Base-by-base conservation (phyloP, 2,329 filamentous ascomycete species). In the Xylariaceae sp. region DNA sequence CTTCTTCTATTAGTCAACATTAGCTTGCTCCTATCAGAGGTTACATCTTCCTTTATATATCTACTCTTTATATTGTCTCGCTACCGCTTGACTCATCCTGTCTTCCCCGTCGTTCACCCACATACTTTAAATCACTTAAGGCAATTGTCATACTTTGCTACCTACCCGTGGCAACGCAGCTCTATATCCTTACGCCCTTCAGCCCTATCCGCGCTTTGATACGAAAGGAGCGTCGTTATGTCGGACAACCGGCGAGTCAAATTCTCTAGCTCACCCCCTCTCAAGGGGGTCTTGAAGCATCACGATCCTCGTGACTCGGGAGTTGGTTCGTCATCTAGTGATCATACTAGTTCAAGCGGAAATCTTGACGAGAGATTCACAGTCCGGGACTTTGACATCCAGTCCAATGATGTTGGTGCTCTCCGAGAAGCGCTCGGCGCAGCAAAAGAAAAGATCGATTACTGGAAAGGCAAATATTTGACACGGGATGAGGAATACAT, bases 311-410 rank as follows among this genome's bases (percentile, higher is more conserved):
- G 61, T 30, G 65, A 67, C 54, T 67, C 65, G 23, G 65, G 65
- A 41, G 43, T 68, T 30, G 66, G 66, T 58, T 68, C 66, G 55
- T 68, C 60, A 47, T 67, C 64, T 43, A 68, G 64, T 64, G 64
- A 62, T 26, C 62, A 65, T 37, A 61, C 61, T 58, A 63, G 64
- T 42, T 45, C 57, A 45, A 64, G 64, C 51, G 61, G 64, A 53
- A 67, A 60, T 59, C 58, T 60, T 65, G 66, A 68, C 58, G 63
- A 64, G 36, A 60, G 55, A 53, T 67, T 66, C 45, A 59, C 57
- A 40, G 53, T 36, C 24, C 49, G 49, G 33, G 57, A 59, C 42
- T 57, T 53, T 39, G 27, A 59, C 30, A 43, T 57, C 4, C 57
- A 59, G 53, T 57, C 53, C 45, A 59, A 57, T 43, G 55, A 51